Evolutionary conservation across 345 rosid species (phyloP).

Genomic region (Boechera divaricarpa): DNA sequence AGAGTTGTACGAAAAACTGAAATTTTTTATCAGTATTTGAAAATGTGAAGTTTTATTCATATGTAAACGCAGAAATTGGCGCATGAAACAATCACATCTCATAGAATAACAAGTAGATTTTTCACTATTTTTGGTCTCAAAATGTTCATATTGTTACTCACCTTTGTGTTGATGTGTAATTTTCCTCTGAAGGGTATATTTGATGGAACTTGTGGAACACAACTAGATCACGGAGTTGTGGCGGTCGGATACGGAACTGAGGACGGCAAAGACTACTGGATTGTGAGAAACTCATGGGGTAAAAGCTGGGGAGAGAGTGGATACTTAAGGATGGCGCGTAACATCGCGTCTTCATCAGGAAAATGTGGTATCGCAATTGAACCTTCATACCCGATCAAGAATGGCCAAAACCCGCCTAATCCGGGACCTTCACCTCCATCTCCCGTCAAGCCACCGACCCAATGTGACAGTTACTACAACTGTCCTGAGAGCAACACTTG

Average conservation of each 20-base stretch:
- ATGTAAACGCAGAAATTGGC: neutral
- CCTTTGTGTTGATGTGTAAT: slow-evolving; percentile 7
- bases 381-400: slow-evolving; percentile 86
- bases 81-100: too few relatives aligned
- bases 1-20: neutral
- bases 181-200: slow-evolving; percentile 65
- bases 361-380: slow-evolving; percentile 94
- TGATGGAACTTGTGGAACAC: slow-evolving; percentile 73
- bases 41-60: neutral
- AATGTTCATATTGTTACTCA: slow-evolving; percentile 15
- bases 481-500: slow-evolving; percentile 88
- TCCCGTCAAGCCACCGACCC: slow-evolving; percentile 77
- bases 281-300: slow-evolving; percentile 93
- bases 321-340: slow-evolving; percentile 75
- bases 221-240: slow-evolving; percentile 86
- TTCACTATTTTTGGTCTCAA: neutral
- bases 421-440: slow-evolving; percentile 99
- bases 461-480: slow-evolving; percentile 68
- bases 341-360: slow-evolving; percentile 51
- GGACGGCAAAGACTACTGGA: slow-evolving; percentile 78
- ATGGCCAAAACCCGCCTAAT: slow-evolving; percentile 81
- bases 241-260: slow-evolving; percentile 92
- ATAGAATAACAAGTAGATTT: neutral
- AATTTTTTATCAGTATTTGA: too few relatives aligned
- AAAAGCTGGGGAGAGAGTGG: slow-evolving; percentile 83